Percentiles rank a stretch among this genome's conserved stretches.
Evolutionary conservation across 371 early-diverging fungal genomes (phyloP).

Genomic region (Nematocida ironsii): DNA sequence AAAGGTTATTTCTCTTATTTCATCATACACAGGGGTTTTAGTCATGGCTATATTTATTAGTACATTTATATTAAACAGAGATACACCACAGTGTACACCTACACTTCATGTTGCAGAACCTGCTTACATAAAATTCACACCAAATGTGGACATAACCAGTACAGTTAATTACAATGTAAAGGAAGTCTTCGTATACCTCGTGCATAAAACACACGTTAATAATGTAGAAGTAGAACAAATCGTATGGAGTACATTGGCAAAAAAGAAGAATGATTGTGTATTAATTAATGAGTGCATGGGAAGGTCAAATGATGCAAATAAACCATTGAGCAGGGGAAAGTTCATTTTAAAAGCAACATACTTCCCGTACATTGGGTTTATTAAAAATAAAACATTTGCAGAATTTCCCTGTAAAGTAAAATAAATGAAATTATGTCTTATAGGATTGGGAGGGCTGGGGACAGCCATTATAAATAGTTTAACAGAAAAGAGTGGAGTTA

Average conservation of each 20-base stretch:
- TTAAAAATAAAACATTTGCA: slow-evolving; percentile 51
- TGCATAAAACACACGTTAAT: slow-evolving; percentile 25
- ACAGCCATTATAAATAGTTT: slow-evolving; percentile 8
- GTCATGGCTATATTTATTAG: slow-evolving; percentile 5
- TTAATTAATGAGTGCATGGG: neutral
- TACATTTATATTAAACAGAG: slow-evolving; percentile 14
- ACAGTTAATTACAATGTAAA: slow-evolving; percentile 50
- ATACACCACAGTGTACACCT: slow-evolving; percentile 12
- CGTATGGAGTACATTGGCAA: slow-evolving; percentile 48
- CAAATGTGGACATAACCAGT: slow-evolving; percentile 40
- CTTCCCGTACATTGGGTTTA: slow-evolving; percentile 55
- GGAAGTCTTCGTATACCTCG: slow-evolving; percentile 48
- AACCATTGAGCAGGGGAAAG: slow-evolving; percentile 2
- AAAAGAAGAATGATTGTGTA: neutral
- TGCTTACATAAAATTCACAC: slow-evolving; percentile 15
- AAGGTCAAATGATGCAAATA: slow-evolving; percentile 4
- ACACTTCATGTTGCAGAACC: neutral
- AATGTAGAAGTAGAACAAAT: slow-evolving; percentile 4
- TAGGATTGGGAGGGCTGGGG: slow-evolving; percentile 47
- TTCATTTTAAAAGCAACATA: slow-evolving; percentile 33
- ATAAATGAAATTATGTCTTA: slow-evolving; percentile 37
- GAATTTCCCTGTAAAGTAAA: slow-evolving; percentile 11
- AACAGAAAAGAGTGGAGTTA: neutral
- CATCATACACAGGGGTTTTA: slow-evolving; percentile 14
- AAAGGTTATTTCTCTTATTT: neutral